Evolutionary conservation across 2,329 filamentous ascomycete species (phyloP), one percentile per base, ranked within the genome.

Genomic region (Talaromyces sp.): DNA sequence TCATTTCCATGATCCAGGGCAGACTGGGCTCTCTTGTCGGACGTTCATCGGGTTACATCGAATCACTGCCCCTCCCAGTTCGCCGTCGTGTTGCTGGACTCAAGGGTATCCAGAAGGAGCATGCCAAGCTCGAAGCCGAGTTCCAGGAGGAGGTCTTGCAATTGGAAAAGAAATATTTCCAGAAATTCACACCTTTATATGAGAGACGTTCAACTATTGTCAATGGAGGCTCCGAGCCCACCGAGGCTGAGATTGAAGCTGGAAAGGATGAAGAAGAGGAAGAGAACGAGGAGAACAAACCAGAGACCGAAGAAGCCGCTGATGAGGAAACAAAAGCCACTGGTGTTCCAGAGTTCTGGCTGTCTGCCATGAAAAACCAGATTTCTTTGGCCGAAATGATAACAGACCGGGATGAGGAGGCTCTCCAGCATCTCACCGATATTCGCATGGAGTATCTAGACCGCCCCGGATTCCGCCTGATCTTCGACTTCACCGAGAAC

Each of bases 361-460:
- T 99, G 57, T 97, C 93, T 64, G 93, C 96, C 70, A 98, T 99
- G 93, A 99, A 99, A 86, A 99, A 99, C 84, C 93, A 97, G 77
- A 87, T 95, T 72, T 96, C 93, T 32, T 88, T 99, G 61, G 92
- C 93, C 61, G 96, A 99, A 80, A 96, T 97, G 87, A 97, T 99
- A 76, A 99, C 95, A 71, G 95, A 98, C 72, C 90, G 92, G 67
- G 95, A 99, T 75, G 95, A 99, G 85, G 88, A 86, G 68, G 95
- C 93, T 58, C 88, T 99, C 62, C 96, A 96, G 81, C 84, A 89
- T 73, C 84, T 99, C 62, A 88, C 85, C 68, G 93, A 99, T 75
- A 92, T 99, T 71, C 92, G 93, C 74, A 97, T 99, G 93, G 93
- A 99, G 81, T 99, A 99, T 77, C 90, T 98, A 68, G 93, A 99